A percentile compares a stretch with the other conserved stretches of the same genome.
Evolutionary conservation across 2,329 filamentous ascomycete genomes (phyloP).

Genomic region (Fusarium sp.): DNA sequence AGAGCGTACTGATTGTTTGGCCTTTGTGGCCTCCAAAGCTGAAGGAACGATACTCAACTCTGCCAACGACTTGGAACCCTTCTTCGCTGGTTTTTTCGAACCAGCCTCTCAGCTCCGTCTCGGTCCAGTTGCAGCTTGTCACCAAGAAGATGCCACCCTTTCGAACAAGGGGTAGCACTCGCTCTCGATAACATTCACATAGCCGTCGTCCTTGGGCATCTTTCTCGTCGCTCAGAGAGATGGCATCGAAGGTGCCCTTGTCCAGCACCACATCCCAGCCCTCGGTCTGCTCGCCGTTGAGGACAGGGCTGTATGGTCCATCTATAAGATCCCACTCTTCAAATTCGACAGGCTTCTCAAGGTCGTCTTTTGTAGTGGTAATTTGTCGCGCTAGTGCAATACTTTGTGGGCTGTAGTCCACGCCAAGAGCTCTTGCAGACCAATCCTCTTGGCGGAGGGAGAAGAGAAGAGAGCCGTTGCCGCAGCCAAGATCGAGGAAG

Average conservation of each 20-base stretch:
- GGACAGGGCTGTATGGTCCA: conserved; percentile 51
- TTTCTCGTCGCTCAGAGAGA: conserved; percentile 75
- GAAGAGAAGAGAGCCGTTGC: conserved; percentile 93
- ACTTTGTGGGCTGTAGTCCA: conserved; percentile 85
- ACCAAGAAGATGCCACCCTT: conserved; percentile 80
- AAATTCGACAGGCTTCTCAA: conserved; percentile 53
- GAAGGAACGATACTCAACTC: conserved; percentile 85
- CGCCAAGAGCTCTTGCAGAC: conserved; percentile 78
- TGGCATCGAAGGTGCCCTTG: conserved; percentile 97
- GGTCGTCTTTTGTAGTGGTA: conserved; percentile 47
- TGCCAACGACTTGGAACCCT: conserved; percentile 69
- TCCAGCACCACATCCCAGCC: conserved; percentile 95
- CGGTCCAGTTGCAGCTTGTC: conserved; percentile 99
- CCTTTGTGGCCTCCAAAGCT: conserved; percentile 90
- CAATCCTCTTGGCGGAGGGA: conserved; percentile 75
- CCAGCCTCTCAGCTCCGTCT: conserved; percentile 84
- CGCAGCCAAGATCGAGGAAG: conserved; percentile 90
- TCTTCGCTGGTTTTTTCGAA: conserved; percentile 63
- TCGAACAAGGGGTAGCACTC: conserved; percentile 75
- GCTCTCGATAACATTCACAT: conserved; percentile 79
- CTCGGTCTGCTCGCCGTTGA: conserved; percentile 43
- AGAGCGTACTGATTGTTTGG: conserved; percentile 87
- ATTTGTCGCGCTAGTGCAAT: conserved; percentile 79
- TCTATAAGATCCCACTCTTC: conserved; percentile 72
- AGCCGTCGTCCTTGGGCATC: conserved; percentile 66